phyloP scores from a whole-genome alignment of 768 basidiomycete species.

The Mycena epipterygia region DNA sequence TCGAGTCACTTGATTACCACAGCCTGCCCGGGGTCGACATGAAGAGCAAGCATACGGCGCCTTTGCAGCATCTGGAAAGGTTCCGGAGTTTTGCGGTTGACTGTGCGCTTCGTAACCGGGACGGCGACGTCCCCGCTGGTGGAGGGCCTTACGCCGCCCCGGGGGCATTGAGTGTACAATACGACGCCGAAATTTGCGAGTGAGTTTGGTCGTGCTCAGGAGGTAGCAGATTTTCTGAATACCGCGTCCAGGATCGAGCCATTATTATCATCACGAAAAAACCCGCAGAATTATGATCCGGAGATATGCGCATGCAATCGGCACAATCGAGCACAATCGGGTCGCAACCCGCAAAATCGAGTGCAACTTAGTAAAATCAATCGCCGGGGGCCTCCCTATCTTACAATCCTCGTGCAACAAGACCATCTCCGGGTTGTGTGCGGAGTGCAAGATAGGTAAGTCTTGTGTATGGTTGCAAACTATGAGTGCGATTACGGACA shows the following conservation, averaged over 20 bases:
- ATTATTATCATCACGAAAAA: conserved; percentile 8
- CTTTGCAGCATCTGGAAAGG: conserved; percentile 11
- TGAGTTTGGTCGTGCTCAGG: not conserved
- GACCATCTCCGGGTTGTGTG: not conserved
- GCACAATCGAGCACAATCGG: not conserved
- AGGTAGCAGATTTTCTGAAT: not conserved
- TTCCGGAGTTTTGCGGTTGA: conserved; percentile 22
- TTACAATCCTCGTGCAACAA: not conserved
- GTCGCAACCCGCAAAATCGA: not conserved
- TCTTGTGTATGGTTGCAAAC: not conserved
- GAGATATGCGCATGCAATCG: not conserved
- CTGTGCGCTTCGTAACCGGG: conserved; percentile 19
- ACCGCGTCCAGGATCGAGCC: conserved; percentile 19
- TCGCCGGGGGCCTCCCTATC: not conserved
- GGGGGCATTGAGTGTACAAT: conserved; percentile 13
- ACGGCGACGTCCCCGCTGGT: not conserved
- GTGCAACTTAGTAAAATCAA: not conserved
- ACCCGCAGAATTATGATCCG: not conserved
- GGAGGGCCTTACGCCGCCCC: no score
- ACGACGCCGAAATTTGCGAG: conserved; percentile 30
- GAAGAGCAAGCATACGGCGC: conserved; percentile 6
- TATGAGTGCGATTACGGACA: not conserved
- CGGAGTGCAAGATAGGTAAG: not conserved
- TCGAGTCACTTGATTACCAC: conserved; percentile 36
- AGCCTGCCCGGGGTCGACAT: conserved; percentile 13